Evolutionary conservation across 768 basidiomycete genomes (phyloP).

Genomic region (Hirschioporus abietinus): DNA sequence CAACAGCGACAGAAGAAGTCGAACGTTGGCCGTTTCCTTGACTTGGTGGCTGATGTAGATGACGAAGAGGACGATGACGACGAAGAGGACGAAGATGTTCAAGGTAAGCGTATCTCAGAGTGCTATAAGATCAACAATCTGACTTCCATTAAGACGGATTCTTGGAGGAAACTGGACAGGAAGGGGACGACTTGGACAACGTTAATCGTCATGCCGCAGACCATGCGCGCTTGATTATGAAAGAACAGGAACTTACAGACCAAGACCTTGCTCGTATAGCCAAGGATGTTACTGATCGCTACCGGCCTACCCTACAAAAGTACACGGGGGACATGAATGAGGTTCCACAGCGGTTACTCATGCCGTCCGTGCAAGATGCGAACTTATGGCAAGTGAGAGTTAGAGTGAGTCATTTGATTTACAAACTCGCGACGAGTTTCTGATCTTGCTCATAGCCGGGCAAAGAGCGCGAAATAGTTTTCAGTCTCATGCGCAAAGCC

Average conservation of each 20-base stretch:
- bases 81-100: slow-evolving; percentile 72
- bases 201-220: slow-evolving; percentile 43
- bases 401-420: slow-evolving; percentile 49
- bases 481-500: slow-evolving; percentile 92
- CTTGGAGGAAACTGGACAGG: slow-evolving; percentile 54
- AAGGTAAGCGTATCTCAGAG: no score
- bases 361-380: slow-evolving; percentile 96
- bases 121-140: no score
- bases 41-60: slow-evolving; percentile 93
- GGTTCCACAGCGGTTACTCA: slow-evolving; percentile 86
- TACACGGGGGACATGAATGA: slow-evolving; percentile 92
- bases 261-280: slow-evolving; percentile 83
- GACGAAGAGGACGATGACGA: slow-evolving; percentile 97
- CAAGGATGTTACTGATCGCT: slow-evolving; percentile 71
- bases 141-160: slow-evolving; percentile 62
- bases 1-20: slow-evolving; percentile 64
- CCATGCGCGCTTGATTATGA: slow-evolving; percentile 65
- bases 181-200: slow-evolving; percentile 59
- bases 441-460: slow-evolving; percentile 53
- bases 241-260: slow-evolving; percentile 69
- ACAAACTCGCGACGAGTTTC: not conserved
- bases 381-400: slow-evolving; percentile 94
- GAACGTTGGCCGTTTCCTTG: slow-evolving; percentile 78
- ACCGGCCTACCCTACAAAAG: slow-evolving; percentile 61
- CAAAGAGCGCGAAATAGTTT: slow-evolving; percentile 87